phyloP scores from a whole-genome alignment of 208 protist species.

The Crithidia sp. region DNA sequence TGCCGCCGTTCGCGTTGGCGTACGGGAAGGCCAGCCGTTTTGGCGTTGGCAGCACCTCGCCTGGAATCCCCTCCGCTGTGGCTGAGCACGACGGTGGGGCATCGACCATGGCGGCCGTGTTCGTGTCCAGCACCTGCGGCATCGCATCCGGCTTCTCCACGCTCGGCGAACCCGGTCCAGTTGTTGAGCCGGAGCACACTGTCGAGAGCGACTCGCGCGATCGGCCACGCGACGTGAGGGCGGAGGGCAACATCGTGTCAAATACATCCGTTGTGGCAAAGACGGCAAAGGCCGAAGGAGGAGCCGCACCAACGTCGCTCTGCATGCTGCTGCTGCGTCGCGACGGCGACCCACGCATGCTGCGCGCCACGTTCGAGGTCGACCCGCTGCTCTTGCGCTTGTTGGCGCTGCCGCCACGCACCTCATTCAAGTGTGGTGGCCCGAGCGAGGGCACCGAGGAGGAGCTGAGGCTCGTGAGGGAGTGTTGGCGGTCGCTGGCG shows the following conservation, averaged over 20 bases:
- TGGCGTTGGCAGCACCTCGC: background rate
- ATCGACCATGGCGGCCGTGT: background rate
- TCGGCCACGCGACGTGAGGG: background rate
- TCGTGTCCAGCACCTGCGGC: background rate
- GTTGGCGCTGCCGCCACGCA: background rate
- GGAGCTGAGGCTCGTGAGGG: constrained; percentile 7
- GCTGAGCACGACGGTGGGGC: constrained; percentile 13
- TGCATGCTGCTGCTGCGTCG: background rate
- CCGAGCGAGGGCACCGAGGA: background rate
- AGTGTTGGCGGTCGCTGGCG: background rate
- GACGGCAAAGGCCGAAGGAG: background rate
- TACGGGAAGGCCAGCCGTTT: background rate
- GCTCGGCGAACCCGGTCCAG: background rate
- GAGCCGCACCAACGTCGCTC: background rate
- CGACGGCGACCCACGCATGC: background rate
- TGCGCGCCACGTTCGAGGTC: background rate
- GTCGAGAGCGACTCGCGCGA: constrained; percentile 10
- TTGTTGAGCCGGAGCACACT: background rate
- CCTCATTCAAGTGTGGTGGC: background rate
- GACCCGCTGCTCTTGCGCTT: background rate
- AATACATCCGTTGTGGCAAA: constrained; percentile 1
- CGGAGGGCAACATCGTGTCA: constrained; percentile 5
- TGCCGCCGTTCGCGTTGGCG: background rate
- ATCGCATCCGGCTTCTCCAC: background rate
- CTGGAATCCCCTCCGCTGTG: background rate